A percentile compares a stretch with the other conserved stretches of the same genome.
These are phyloP conservation scores for Litsea cubeba DNA, from an alignment of 164 flowering plant species.

Conservation along the genomic window DNA sequence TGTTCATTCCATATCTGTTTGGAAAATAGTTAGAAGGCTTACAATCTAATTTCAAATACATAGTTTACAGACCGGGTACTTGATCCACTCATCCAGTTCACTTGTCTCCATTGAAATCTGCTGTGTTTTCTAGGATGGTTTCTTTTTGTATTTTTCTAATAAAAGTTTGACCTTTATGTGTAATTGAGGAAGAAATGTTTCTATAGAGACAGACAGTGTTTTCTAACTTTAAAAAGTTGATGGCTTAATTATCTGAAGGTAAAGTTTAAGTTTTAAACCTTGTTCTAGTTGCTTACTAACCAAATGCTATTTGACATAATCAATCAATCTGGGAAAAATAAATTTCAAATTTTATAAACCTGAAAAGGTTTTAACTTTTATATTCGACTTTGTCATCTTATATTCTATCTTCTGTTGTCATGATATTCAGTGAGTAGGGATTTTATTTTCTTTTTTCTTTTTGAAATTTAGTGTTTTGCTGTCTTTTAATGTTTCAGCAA, in stretches of 20 bases:
- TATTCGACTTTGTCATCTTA: not conserved
- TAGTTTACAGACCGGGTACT: not conserved
- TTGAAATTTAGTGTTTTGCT: no score
- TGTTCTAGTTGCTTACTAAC: not conserved
- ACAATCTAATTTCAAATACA: not conserved
- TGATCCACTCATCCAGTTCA: not conserved
- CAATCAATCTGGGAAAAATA: not conserved
- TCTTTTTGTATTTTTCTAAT: no score
- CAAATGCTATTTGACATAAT: no score
- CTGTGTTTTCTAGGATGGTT: not conserved
- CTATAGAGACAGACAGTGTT: not conserved
- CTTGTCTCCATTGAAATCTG: not conserved
- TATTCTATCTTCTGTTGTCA: no score
- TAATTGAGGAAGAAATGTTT: not conserved
- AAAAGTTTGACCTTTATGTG: not conserved
- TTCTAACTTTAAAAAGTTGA: not conserved
- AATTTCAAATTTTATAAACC: not conserved
- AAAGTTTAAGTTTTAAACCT: not conserved
- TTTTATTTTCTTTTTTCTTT: no score
- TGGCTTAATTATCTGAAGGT: not conserved
- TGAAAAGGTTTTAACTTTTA: not conserved
- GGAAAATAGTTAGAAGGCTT: not conserved
- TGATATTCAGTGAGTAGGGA: not conserved
- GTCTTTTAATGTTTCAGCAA: constrained; percentile 47
- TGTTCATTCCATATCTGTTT: not conserved